These are phyloP conservation scores for Neurospora sp. DNA, from an alignment of 495 filamentous ascomycete genomes.

Conservation along the genomic window DNA sequence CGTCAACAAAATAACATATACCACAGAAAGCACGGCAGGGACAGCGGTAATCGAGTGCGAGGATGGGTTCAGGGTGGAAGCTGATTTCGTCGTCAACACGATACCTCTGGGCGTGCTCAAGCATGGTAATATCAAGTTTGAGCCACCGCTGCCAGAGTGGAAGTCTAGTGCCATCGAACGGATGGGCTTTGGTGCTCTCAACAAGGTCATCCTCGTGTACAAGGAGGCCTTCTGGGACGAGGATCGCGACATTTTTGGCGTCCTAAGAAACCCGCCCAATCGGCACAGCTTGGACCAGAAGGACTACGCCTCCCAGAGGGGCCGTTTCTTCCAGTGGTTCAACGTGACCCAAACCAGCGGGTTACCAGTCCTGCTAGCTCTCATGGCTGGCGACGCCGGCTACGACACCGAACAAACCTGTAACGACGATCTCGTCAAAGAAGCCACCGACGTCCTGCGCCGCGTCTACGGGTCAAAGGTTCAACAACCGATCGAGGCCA, in stretches of 20 bases:
- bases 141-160: constrained; percentile 76
- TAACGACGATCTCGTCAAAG: constrained; percentile 63
- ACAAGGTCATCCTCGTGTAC: constrained; percentile 92
- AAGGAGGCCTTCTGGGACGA: constrained; percentile 86
- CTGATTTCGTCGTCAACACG: constrained; percentile 81
- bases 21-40: constrained; percentile 25
- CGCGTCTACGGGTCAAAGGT: constrained; percentile 45
- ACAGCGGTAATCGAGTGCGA: constrained; percentile 60
- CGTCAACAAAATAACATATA: constrained; percentile 62
- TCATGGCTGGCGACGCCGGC: constrained; percentile 96
- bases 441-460: constrained; percentile 67
- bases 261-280: constrained; percentile 59
- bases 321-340: constrained; percentile 95
- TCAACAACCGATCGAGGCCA: constrained; percentile 70
- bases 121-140: constrained; percentile 59
- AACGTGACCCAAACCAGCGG: constrained; percentile 86
- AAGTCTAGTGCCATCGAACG: constrained; percentile 73
- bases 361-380: constrained; percentile 72
- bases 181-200: constrained; percentile 88
- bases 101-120: constrained; percentile 87
- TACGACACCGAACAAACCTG: constrained; percentile 67
- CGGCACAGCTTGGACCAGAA: constrained; percentile 41
- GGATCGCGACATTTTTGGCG: constrained; percentile 87
- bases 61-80: constrained; percentile 64
- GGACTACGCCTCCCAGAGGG: constrained; percentile 46